phyloP scores from a whole-genome alignment of 2,329 filamentous ascomycete species.

The Orbilia quercus region DNA sequence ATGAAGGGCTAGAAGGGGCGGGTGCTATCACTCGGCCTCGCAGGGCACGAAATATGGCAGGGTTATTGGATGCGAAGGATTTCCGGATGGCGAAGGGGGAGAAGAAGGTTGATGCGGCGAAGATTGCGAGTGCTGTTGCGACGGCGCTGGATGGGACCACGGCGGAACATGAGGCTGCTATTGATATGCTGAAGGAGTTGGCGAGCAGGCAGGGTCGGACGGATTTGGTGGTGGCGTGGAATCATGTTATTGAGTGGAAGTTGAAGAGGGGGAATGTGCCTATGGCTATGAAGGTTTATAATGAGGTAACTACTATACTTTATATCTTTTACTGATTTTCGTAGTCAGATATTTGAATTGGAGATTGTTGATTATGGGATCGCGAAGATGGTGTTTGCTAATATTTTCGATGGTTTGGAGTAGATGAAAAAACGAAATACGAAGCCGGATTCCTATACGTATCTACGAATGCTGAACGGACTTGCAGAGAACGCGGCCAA shows the following conservation, averaged over 20 bases:
- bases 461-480: conserved; percentile 82
- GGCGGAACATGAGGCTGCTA: conserved; percentile 35
- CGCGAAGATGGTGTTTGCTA: conserved; percentile 8
- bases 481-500: conserved; percentile 72
- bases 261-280: conserved; percentile 72
- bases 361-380: too few species aligned
- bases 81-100: conserved; percentile 14
- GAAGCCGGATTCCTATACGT: conserved; percentile 82
- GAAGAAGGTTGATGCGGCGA: conserved; percentile 38
- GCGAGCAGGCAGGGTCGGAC: conserved; percentile 63
- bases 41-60: too few species aligned
- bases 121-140: conserved; percentile 33
- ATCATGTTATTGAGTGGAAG: conserved; percentile 79
- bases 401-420: conserved; percentile 46
- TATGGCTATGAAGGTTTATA: conserved; percentile 82
- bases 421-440: conserved; percentile 96
- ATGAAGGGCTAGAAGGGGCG: conserved; percentile 3
- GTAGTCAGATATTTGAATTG: too few species aligned
- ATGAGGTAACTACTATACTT: conserved; percentile 72
- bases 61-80: neutral
- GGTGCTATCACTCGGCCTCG: too few species aligned
- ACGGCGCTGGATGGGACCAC: conserved; percentile 37
- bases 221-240: conserved; percentile 83
- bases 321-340: conserved; percentile 52
- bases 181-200: conserved; percentile 38